Base-by-base conservation (phyloP, 371 early-diverging fungal genomes). In the Phascolomyces articulosus region DNA sequence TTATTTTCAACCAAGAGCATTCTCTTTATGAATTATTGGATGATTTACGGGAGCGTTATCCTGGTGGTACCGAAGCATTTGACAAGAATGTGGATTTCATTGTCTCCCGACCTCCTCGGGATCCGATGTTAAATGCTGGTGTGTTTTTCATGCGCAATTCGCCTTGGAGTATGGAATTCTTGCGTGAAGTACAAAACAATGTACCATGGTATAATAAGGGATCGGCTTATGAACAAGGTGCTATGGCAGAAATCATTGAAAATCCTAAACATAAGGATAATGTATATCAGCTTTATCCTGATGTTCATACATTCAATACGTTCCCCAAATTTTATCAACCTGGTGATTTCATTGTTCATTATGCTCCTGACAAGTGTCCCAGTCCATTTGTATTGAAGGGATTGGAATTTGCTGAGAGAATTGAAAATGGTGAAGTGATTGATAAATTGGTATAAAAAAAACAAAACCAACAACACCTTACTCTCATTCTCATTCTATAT, bases 331-430 rank as follows among this genome's bases (percentile, higher is more conserved):
- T 61, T 16, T 89, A 87, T 64, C 51, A 69, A 23, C 68, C 77
- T 20, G 86, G 84, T 20, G 84, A 87, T 58, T 89, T 89, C 65
- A 73, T 89, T 40, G 81, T 89, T 27, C 90, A 89, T 63, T 87
- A 81, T 71, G 86, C 90, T 0, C 87, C 87, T 2, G 87, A 84
- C 55, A 83, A 80, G 54, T 89, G 90, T 61, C 88, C 90, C 16
- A 76, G 78, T 28, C 75, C 74, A 28, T 82, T 82, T n/a, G 85
- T 86, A 0, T 40, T 89, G 20, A 70, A 78, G 23, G 90, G 86
- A 2, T 70, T 87, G 31, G 68, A 65, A 24, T 70, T 71, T 24
- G 74, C 77, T n/a, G 44, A 73, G 24, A 55, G 58, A 23, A 74
- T 76, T 53, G 60, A 70, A 51, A 29, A 68, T 28, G 82, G 79